Base-by-base conservation (phyloP, 2,329 filamentous ascomycete genomes). In the Cadophora malorum region DNA sequence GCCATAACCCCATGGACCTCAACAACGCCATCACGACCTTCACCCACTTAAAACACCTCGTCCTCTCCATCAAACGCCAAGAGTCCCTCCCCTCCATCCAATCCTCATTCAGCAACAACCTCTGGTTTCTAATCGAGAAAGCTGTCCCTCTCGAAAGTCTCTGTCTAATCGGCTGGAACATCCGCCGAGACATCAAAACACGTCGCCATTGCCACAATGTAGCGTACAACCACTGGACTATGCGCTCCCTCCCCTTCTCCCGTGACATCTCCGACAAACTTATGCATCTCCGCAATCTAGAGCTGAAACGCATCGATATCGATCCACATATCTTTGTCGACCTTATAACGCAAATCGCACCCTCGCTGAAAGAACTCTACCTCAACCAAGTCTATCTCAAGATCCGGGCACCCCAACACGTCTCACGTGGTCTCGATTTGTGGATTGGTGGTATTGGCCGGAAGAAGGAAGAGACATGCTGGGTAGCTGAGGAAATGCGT, bases 1-100 rank as follows among this genome's bases (percentile, higher is more conserved):
- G 82, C 80, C 80, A 81, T 67, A 86, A 86, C 69, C 84, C 83
- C 0, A 81, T 80, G 63, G 84, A 86, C 70, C 78, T 86, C 16
- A 77, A 76, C 71, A 85, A 86, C 70, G 81, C 84, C 52, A 82
- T 84, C 69, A 75, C 69, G 41, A 77, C 80, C 1, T 78, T 86
- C 23, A 71, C 75, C 31, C 74, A 76, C 1, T 73, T 87, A 19
- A 78, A 82, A 71, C 79, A 83, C 63, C 76, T 86, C 21, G 78
- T 84, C 45, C 70, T 86, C 60, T 82, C 81, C 1, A 72, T 85
- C 41, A 83, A 83, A 64, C 79, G 82, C 66, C 80, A 83, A 67
- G 82, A 83, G 72, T 75, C 74, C 61, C 78, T 79, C 1, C 76
- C 77, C 0, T 68, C 72, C 9, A 76, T 78, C 9, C 78, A 78